These are phyloP conservation scores for Diaporthe batatas DNA, from an alignment of 2,329 filamentous ascomycete species.

Conservation along the genomic window DNA sequence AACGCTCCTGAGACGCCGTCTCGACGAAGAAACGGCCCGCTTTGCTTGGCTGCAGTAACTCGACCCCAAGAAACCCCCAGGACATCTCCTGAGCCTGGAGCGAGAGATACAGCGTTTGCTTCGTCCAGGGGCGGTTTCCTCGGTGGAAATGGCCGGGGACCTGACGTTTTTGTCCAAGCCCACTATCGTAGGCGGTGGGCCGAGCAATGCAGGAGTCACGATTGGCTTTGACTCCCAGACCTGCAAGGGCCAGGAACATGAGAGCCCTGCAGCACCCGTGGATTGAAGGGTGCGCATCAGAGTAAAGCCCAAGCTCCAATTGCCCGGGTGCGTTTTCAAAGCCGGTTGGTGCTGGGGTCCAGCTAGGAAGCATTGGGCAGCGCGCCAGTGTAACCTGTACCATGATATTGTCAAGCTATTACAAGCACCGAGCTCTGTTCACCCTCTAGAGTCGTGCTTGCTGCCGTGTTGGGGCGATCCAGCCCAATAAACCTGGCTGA, in stretches of 20 bases:
- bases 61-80: neutral
- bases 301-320: neutral
- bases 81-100: constrained; percentile 23
- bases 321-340: neutral
- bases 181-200: constrained; percentile 12
- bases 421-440: neutral
- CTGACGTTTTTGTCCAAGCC: constrained; percentile 22
- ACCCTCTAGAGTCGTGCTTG: too few relatives aligned
- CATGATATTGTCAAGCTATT: neutral
- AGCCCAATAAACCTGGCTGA: neutral
- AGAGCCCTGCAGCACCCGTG: constrained; percentile 25
- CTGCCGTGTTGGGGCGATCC: too few relatives aligned
- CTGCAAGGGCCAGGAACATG: constrained; percentile 31
- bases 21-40: constrained; percentile 26
- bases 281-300: neutral
- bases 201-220: constrained; percentile 18
- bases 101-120: constrained; percentile 28
- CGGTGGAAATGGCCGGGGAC: constrained; percentile 1
- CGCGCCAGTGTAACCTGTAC: too few relatives aligned
- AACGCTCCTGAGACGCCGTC: constrained; percentile 27
- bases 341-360: constrained; percentile 1
- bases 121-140: neutral
- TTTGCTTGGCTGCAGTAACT: constrained; percentile 35
- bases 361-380: constrained; percentile 1
- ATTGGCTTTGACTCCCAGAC: constrained; percentile 10